phyloP scores from a whole-genome alignment of 2,329 filamentous ascomycete genomes.

The Colletotrichum sidae region DNA sequence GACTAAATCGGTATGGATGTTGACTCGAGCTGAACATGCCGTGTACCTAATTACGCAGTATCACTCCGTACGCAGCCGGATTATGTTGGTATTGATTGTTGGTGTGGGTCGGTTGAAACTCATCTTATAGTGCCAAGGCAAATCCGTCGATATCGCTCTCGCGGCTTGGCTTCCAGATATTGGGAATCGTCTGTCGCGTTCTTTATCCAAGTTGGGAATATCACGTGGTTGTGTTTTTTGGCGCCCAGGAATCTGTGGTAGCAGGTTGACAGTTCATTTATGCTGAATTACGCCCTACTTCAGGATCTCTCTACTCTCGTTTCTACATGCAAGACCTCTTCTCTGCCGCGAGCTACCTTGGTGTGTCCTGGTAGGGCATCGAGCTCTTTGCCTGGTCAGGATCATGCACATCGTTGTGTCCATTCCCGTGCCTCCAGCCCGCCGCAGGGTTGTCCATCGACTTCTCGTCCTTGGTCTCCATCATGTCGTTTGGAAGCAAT shows the following conservation, averaged over 20 bases:
- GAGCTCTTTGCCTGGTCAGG: not conserved
- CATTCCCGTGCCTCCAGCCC: not conserved
- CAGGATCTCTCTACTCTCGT: too few species aligned
- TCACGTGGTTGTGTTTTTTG: too few species aligned
- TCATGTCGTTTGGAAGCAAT: slow-evolving; percentile 55
- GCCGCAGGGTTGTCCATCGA: slow-evolving; percentile 9
- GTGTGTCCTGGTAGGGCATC: not conserved
- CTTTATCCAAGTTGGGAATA: too few species aligned
- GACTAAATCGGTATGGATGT: slow-evolving; percentile 2
- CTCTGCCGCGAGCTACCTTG: not conserved
- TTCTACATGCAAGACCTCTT: not conserved
- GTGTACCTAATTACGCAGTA: slow-evolving; percentile 2
- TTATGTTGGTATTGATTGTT: not conserved
- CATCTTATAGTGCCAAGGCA: too few species aligned
- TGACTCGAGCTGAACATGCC: slow-evolving; percentile 6
- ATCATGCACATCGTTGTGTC: not conserved
- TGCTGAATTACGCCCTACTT: too few species aligned
- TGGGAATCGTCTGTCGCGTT: too few species aligned
- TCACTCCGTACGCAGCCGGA: not conserved
- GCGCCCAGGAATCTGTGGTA: too few species aligned
- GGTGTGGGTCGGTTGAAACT: too few species aligned
- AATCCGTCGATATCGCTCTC: too few species aligned
- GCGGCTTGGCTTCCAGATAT: too few species aligned
- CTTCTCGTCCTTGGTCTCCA: slow-evolving; percentile 49
- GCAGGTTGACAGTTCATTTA: too few species aligned